phyloP scores from a whole-genome alignment of 1,284 basidiomycete species.

The Hortiboletus rubellus region DNA sequence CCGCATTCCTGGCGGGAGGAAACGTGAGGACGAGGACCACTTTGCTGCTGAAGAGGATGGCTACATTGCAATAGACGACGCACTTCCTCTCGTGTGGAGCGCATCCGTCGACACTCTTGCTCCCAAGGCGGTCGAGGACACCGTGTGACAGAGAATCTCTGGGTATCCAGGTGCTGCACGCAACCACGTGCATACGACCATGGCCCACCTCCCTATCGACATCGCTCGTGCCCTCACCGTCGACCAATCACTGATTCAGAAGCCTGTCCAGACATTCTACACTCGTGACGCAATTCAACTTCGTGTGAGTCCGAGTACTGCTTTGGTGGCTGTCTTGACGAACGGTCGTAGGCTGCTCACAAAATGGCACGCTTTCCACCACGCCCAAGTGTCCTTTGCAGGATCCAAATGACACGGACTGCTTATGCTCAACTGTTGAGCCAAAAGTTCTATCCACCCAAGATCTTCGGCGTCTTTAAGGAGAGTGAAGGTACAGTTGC shows the following conservation, averaged over 20 bases:
- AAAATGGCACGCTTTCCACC: conserved; percentile 89
- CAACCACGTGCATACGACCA: conserved; percentile 78
- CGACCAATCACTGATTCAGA: conserved; percentile 76
- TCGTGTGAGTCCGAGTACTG: conserved; percentile 54
- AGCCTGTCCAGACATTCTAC: conserved; percentile 88
- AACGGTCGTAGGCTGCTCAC: conserved; percentile 63
- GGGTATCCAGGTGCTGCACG: conserved; percentile 72
- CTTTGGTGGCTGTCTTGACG: conserved; percentile 2
- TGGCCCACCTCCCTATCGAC: conserved; percentile 77
- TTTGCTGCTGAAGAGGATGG: conserved; percentile 46
- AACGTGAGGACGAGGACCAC: conserved; percentile 53
- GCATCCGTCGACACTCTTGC: conserved; percentile 55
- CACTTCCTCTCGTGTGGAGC: conserved; percentile 64
- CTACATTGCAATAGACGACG: conserved; percentile 63
- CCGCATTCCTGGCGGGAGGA: conserved; percentile 40
- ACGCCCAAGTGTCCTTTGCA: conserved; percentile 55
- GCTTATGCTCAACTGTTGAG: conserved; percentile 91
- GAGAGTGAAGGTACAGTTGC: conserved; percentile 62
- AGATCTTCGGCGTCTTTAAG: conserved; percentile 78
- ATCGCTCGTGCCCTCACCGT: conserved; percentile 71
- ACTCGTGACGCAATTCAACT: conserved; percentile 88
- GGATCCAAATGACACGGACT: conserved; percentile 79
- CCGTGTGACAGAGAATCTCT: conserved; percentile 67
- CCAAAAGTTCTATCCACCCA: conserved; percentile 91
- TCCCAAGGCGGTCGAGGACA: conserved; percentile 55